Evolutionary conservation across 2,329 filamentous ascomycete genomes (phyloP), one percentile per base, ranked within the genome.

Genomic region (Colletotrichum limetticola): DNA sequence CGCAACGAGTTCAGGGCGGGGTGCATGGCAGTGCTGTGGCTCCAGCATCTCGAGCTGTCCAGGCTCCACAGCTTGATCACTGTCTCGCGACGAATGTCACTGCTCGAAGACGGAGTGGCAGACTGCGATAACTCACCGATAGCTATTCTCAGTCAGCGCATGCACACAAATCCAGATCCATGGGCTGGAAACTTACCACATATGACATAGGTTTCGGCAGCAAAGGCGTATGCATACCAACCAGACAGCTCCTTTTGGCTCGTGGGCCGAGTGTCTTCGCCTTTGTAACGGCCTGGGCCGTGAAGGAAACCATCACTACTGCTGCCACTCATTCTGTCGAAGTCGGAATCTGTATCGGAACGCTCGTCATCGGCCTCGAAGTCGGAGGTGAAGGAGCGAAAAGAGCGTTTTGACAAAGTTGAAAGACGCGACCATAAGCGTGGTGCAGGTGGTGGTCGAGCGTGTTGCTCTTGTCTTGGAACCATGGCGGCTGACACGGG

Each of bases 141-240:
- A 58, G 78, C 79, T 80, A 59, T 32, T 53, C 30, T 61, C 28
- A 57, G 56, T 73, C 67, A 73, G 71, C 68, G 30, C 57, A 22
- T 35, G 57, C 49, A 22, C 28, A 59, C 19, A 61, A 49, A 26
- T 14, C 58, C 28, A 65, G 42, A 28, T 60, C 42, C 19, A 35
- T 37, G n/a, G 26, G 46, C 24, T 16, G 26, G 32, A 55, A 66
- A 85, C 91, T 80, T 82, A 94, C 95, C 96, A 82, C 97, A 98
- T 69, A 98, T 94, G 19, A 97, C 94, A 82, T 98, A 98, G 66
- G 97, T 96, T 85, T 99, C 97, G 24, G 96, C 95, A 28, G 97
- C 97, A 88, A 97, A 98, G 55, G 94, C 94, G 85, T 98, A 98
- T 81, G 93, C 93, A 83, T 98, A 99, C 94, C 97, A 99, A 77